These are phyloP conservation scores for Boletus eberwhitei DNA, from an alignment of 768 basidiomycete genomes.

Conservation along the genomic window DNA sequence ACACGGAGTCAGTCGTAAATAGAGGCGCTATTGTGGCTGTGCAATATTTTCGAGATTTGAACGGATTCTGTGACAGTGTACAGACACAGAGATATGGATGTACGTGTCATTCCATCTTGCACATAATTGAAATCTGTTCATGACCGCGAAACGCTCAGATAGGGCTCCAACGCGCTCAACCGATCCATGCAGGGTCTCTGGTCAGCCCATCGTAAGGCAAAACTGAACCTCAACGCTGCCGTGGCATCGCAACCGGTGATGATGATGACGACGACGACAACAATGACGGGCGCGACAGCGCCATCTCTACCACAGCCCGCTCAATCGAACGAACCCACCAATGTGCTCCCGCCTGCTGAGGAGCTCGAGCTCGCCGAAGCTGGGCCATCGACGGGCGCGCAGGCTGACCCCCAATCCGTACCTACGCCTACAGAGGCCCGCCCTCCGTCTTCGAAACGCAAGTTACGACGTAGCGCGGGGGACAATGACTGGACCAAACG, in stretches of 20 bases:
- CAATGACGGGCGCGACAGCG: constrained; percentile 7
- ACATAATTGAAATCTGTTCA: not conserved
- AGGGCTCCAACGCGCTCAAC: constrained; percentile 76
- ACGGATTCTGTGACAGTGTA: too few relatives aligned
- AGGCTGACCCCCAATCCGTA: not conserved
- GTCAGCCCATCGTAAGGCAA: constrained; percentile 63
- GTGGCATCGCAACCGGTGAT: not conserved
- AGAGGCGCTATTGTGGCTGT: not conserved
- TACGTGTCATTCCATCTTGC: constrained; percentile 1
- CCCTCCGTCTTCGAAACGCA: constrained; percentile 53
- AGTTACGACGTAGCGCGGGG: constrained; percentile 46
- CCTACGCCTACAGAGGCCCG: constrained; percentile 4
- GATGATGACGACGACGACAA: not conserved
- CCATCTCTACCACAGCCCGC: not conserved
- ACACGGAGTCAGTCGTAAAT: too few relatives aligned
- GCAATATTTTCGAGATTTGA: not conserved
- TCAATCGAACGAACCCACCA: constrained; percentile 23
- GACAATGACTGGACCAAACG: constrained; percentile 57
- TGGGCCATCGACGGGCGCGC: constrained; percentile 12
- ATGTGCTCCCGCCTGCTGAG: constrained; percentile 19
- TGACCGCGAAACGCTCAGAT: constrained; percentile 41
- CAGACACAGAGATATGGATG: constrained; percentile 12
- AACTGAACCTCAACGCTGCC: constrained; percentile 60
- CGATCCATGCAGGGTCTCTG: constrained; percentile 78
- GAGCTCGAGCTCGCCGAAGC: constrained; percentile 12